Percentiles rank a stretch among this genome's conserved stretches.
Evolutionary conservation across 2,329 filamentous ascomycete species (phyloP).

Genomic region (Dothidotthia symphoricarpi): DNA sequence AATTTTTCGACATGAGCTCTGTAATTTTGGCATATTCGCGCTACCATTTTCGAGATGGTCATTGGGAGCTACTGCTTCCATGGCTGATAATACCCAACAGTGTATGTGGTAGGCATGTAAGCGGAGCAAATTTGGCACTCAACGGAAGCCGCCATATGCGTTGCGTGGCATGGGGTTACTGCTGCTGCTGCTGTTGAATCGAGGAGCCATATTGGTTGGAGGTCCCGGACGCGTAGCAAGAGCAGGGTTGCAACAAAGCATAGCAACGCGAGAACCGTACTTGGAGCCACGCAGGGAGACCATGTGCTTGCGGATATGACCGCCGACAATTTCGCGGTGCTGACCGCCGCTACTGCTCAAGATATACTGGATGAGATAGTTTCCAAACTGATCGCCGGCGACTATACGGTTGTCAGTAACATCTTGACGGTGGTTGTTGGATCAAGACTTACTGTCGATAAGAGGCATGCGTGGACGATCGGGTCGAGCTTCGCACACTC

Average conservation of each 20-base stretch:
- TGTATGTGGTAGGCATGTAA: constrained; percentile 22
- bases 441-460: constrained; percentile 70
- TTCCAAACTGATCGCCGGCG: constrained; percentile 97
- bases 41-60: constrained; percentile 34
- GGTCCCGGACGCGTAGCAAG: constrained; percentile 86
- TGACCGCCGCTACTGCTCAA: constrained; percentile 82
- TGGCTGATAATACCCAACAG: constrained; percentile 32
- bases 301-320: constrained; percentile 97
- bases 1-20: constrained; percentile 34
- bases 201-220: constrained; percentile 59
- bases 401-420: constrained; percentile 48
- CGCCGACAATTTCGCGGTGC: constrained; percentile 88
- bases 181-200: constrained; percentile 21
- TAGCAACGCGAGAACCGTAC: constrained; percentile 95
- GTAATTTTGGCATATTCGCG: constrained; percentile 32
- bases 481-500: constrained; percentile 85
- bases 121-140: constrained; percentile 6
- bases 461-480: constrained; percentile 94
- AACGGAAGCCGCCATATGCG: constrained; percentile 33
- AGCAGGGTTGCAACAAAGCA: constrained; percentile 97
- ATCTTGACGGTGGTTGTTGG: background rate
- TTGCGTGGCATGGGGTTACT: constrained; percentile 21
- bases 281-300: constrained; percentile 97
- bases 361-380: constrained; percentile 97
- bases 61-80: constrained; percentile 24